These are phyloP conservation scores for Chionographis japonica DNA, from an alignment of 106 monocot species.

Conservation along the genomic window DNA sequence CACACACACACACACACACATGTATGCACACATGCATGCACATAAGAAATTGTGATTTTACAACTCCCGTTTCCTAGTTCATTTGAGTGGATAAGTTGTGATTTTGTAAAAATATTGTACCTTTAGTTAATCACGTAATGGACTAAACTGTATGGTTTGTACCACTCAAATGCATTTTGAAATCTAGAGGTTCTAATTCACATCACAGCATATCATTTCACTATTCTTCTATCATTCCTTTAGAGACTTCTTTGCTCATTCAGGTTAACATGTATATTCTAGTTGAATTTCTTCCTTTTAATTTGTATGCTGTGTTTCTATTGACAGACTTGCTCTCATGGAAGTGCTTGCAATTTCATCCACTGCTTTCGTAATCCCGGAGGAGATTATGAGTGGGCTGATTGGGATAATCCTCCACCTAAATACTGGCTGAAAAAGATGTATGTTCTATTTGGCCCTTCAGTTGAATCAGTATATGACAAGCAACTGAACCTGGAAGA, in stretches of 20 bases:
- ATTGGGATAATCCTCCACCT: constrained; percentile 96
- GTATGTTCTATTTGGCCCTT: constrained; percentile 72
- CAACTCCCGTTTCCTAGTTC: too few species aligned
- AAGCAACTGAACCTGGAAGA: constrained; percentile 28
- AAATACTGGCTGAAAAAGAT: constrained; percentile 89
- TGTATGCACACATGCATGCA: background rate
- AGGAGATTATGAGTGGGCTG: constrained; percentile 99
- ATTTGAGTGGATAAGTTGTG: too few species aligned
- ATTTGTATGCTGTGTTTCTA: constrained; percentile 3
- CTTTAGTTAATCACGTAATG: too few species aligned
- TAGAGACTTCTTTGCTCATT: background rate
- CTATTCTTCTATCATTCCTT: background rate
- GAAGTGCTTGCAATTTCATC: constrained; percentile 93
- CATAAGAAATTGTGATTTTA: background rate
- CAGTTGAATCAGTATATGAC: constrained; percentile 32
- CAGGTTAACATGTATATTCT: background rate
- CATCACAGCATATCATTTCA: too few species aligned
- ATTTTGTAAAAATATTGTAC: too few species aligned
- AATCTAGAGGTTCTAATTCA: too few species aligned
- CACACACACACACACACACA: too few species aligned
- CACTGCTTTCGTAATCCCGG: constrained; percentile 98
- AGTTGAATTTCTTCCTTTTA: background rate
- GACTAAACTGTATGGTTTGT: too few species aligned
- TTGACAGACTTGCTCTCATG: constrained; percentile 81
- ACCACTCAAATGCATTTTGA: too few species aligned